Conservation (phyloP, 2,329 filamentous ascomycete species). For the Neofusicoccum umdonicola region DNA sequence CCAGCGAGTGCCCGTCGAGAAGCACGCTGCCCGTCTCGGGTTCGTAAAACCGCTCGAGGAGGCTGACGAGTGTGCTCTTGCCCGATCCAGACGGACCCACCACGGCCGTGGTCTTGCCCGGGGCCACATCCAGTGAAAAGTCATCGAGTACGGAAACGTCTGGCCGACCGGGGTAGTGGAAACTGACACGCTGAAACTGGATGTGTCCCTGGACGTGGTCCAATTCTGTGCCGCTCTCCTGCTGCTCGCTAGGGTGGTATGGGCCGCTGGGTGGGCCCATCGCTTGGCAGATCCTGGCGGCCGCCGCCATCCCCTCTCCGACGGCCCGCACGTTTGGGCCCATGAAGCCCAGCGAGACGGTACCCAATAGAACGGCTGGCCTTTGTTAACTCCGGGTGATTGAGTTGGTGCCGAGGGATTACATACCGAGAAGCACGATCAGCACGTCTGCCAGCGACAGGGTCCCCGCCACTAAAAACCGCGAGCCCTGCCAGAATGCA, state of each 20-base stretch:
- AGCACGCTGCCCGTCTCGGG: conserved; percentile 77
- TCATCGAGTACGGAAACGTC: conserved; percentile 87
- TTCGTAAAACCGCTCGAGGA: conserved; percentile 92
- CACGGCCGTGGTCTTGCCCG: conserved; percentile 87
- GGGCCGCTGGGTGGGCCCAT: conserved; percentile 47
- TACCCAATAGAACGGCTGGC: not conserved
- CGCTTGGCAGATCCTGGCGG: conserved; percentile 86
- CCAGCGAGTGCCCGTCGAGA: conserved; percentile 80
- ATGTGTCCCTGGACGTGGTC: conserved; percentile 43
- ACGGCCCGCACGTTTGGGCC: conserved; percentile 80
- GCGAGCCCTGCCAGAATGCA: conserved; percentile 12
- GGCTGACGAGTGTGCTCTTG: conserved; percentile 89
- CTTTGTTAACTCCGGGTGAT: not conserved
- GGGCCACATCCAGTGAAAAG: conserved; percentile 75
- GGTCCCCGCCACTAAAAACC: not conserved
- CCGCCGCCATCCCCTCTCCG: conserved; percentile 76
- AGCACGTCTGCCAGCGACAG: conserved; percentile 84
- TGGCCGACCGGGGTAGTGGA: conserved; percentile 91
- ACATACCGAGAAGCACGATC: conserved; percentile 59
- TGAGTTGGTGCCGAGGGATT: not conserved
- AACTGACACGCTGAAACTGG: conserved; percentile 77
- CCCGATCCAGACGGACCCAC: conserved; percentile 93
- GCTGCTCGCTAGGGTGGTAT: not conserved
- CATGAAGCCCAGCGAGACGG: conserved; percentile 24
- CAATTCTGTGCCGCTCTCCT: not conserved